These are phyloP conservation scores for Cystobasidium pallidum DNA, from an alignment of 1,284 basidiomycete genomes.

Conservation along the genomic window DNA sequence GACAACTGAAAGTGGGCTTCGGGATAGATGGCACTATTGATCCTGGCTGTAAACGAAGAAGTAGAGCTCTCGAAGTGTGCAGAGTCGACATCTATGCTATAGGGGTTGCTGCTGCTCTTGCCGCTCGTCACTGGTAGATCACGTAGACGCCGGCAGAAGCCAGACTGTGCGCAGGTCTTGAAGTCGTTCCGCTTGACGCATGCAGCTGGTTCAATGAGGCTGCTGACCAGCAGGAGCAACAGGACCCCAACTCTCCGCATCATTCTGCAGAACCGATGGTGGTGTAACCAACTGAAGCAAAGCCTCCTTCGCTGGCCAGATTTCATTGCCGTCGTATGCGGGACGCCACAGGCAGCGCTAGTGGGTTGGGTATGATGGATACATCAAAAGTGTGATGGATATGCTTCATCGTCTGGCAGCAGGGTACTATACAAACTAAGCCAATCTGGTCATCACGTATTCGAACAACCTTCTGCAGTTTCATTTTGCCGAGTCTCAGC, in stretches of 20 bases:
- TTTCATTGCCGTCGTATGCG: too few species aligned
- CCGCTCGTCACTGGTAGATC: constrained; percentile 65
- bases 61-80: constrained; percentile 60
- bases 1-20: constrained; percentile 77
- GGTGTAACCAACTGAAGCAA: background rate
- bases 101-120: constrained; percentile 77
- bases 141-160: constrained; percentile 86
- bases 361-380: too few species aligned
- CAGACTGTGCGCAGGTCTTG: constrained; percentile 85
- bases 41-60: constrained; percentile 68
- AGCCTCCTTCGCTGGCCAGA: too few species aligned
- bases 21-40: constrained; percentile 79
- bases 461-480: too few species aligned
- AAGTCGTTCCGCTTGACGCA: constrained; percentile 70
- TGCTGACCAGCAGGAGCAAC: constrained; percentile 33
- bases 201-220: constrained; percentile 22
- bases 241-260: constrained; percentile 1
- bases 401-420: too few species aligned
- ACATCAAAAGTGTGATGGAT: too few species aligned
- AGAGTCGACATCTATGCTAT: constrained; percentile 69
- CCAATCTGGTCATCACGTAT: too few species aligned
- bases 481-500: too few species aligned
- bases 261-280: background rate
- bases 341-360: too few species aligned
- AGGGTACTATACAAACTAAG: too few species aligned